Percentiles rank a stretch among this genome's conserved stretches.
phyloP scores from a whole-genome alignment of 768 basidiomycete species.

The Lentinula raphanica region DNA sequence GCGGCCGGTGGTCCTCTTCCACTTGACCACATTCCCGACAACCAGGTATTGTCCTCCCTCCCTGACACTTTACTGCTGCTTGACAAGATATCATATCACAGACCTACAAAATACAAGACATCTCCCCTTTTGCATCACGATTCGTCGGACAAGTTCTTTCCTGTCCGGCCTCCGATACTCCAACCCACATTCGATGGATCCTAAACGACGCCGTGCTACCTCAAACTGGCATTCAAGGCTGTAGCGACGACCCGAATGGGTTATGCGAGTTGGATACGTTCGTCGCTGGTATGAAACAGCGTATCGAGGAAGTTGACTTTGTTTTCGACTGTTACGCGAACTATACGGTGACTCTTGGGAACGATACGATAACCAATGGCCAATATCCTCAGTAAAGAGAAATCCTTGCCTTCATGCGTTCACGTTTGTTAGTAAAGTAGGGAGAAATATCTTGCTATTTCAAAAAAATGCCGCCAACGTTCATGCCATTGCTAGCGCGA shows the following conservation, averaged over 20 bases:
- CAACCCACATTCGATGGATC: slow-evolving; percentile 57
- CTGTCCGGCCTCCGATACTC: slow-evolving; percentile 25
- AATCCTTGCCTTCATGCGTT: too few relatives aligned
- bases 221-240: slow-evolving; percentile 61
- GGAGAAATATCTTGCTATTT: too few relatives aligned
- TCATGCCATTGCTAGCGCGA: too few relatives aligned
- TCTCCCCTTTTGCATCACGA: slow-evolving; percentile 30
- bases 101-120: slow-evolving; percentile 24
- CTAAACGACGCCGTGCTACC: slow-evolving; percentile 74
- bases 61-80: slow-evolving; percentile 38
- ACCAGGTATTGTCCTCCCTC: slow-evolving; percentile 40
- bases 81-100: slow-evolving; percentile 30
- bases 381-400: slow-evolving; percentile 14
- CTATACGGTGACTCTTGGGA: slow-evolving; percentile 33
- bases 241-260: slow-evolving; percentile 52
- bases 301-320: slow-evolving; percentile 60
- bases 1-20: slow-evolving; percentile 60
- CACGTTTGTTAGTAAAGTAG: too few relatives aligned
- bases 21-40: slow-evolving; percentile 48
- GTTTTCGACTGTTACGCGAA: slow-evolving; percentile 54
- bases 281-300: slow-evolving; percentile 49
- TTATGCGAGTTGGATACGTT: slow-evolving; percentile 61
- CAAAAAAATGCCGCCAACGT: too few relatives aligned
- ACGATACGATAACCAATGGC: slow-evolving; percentile 37
- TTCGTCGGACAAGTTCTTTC: slow-evolving; percentile 42